phyloP scores from a whole-genome alignment of 2,329 filamentous ascomycete species.

The Alternaria burnsii region DNA sequence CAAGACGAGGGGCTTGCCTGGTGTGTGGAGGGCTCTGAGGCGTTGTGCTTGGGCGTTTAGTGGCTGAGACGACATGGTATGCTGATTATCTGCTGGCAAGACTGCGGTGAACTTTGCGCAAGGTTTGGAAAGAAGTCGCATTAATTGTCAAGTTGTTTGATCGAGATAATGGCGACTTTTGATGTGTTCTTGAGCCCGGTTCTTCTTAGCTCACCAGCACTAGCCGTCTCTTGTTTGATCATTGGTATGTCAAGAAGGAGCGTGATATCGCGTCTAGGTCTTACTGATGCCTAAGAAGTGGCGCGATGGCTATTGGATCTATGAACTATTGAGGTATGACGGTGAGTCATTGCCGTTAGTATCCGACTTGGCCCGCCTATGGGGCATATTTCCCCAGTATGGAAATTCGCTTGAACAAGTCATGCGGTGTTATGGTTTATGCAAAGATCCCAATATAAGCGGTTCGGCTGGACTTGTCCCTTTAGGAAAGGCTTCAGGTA shows the following conservation, averaged over 20 bases:
- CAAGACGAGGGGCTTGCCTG: conserved; percentile 62
- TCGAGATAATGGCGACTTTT: background rate
- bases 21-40: conserved; percentile 57
- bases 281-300: background rate
- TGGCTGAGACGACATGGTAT: background rate
- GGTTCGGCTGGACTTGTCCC: background rate
- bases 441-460: background rate
- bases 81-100: background rate
- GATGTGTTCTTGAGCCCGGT: background rate
- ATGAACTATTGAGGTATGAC: background rate
- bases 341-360: background rate
- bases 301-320: background rate
- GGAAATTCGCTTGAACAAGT: background rate
- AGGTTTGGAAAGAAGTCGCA: background rate
- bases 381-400: background rate
- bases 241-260: background rate
- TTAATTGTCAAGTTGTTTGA: too few species aligned
- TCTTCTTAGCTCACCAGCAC: too few species aligned
- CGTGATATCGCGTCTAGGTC: background rate
- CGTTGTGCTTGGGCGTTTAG: background rate
- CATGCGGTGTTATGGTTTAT: background rate
- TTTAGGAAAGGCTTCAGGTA: background rate
- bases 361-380: background rate
- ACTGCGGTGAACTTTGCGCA: background rate
- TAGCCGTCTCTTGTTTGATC: background rate